phyloP scores from a whole-genome alignment of 176 grass and related monocot species.

The Zoysia pacifica region DNA sequence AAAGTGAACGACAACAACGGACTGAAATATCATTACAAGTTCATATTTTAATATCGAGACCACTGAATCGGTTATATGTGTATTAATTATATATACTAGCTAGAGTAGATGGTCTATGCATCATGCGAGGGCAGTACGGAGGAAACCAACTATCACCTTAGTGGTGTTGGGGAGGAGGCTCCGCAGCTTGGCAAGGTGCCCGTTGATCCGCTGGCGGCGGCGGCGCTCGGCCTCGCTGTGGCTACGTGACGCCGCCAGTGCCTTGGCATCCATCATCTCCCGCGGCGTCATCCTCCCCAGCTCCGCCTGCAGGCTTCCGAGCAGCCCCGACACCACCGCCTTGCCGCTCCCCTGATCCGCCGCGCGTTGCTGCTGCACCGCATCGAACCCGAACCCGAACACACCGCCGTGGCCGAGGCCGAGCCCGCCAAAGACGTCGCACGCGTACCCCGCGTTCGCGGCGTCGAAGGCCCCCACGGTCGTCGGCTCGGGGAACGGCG shows the following conservation, averaged over 20 bases:
- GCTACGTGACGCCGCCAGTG: constrained; percentile 85
- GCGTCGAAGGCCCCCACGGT: constrained; percentile 3
- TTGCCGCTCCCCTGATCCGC: constrained; percentile 14
- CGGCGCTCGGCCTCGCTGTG: constrained; percentile 99
- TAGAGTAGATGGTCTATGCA: not conserved
- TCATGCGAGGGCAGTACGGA: not conserved
- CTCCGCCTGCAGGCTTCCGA: constrained; percentile 84
- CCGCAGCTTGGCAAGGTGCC: constrained; percentile 75
- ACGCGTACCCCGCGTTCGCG: constrained; percentile 39
- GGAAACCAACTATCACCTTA: constrained; percentile 49
- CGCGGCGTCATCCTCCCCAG: constrained; percentile 77
- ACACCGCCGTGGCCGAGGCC: constrained; percentile 46
- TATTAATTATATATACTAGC: too few species aligned
- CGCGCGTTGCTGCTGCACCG: constrained; percentile 40
- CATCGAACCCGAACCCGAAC: constrained; percentile 56
- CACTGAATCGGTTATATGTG: too few species aligned
- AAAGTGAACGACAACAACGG: not conserved
- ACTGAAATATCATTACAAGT: too few species aligned
- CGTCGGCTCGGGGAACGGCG: constrained; percentile 34
- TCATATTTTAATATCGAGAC: not conserved
- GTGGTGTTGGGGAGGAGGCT: constrained; percentile 95
- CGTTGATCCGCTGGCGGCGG: constrained; percentile 91
- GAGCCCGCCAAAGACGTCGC: constrained; percentile 39
- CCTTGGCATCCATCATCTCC: constrained; percentile 98
- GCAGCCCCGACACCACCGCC: constrained; percentile 50